Percentiles rank a stretch among this genome's conserved stretches.
phyloP scores from a whole-genome alignment of 495 filamentous ascomycete species.

The Xylaria castorea region DNA sequence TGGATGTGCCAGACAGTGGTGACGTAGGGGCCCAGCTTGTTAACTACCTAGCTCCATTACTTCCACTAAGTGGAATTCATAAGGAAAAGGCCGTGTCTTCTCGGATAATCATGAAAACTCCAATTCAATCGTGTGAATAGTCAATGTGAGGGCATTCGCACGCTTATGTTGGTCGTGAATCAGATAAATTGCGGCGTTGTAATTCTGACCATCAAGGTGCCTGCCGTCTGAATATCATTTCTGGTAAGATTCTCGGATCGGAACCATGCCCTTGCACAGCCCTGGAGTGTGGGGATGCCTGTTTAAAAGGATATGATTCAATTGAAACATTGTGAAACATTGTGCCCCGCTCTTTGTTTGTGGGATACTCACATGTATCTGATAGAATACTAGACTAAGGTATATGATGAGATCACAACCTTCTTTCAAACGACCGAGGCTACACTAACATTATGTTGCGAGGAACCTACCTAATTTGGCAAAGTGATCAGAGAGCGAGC shows the following conservation, averaged over 20 bases:
- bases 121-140: background rate
- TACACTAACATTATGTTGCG: background rate
- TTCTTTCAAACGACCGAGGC: background rate
- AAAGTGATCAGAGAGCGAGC: background rate
- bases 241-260: background rate
- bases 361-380: background rate
- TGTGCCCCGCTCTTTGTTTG: background rate
- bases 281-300: background rate
- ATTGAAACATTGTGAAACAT: background rate
- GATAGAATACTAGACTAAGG: background rate
- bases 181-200: background rate
- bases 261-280: background rate
- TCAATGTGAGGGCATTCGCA: constrained; percentile 11
- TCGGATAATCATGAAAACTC: background rate
- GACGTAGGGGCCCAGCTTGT: constrained; percentile 17
- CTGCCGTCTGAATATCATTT: background rate
- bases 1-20: constrained; percentile 3
- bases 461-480: background rate
- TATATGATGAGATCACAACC: background rate
- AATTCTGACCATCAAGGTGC: constrained; percentile 20
- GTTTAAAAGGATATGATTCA: background rate
- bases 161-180: background rate
- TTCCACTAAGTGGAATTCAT: background rate
- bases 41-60: background rate
- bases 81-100: background rate